These are phyloP conservation scores for Vigna angularis DNA, from an alignment of 306 rosid species.

Conservation along the genomic window DNA sequence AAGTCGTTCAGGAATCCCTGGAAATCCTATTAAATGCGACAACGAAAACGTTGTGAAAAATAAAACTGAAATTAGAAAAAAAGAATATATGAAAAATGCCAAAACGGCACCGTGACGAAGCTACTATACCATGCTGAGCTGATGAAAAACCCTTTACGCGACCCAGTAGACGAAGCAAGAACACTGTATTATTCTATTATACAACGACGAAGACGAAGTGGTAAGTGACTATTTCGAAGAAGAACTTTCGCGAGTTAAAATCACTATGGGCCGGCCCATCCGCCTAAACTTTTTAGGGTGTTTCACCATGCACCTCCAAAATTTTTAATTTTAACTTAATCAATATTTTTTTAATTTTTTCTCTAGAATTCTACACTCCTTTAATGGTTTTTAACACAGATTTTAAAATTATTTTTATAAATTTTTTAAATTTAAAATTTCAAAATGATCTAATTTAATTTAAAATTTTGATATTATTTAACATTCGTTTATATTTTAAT, in stretches of 20 bases:
- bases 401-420: no score
- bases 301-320: no score
- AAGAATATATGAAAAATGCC: background rate
- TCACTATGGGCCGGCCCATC: background rate
- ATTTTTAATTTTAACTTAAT: no score
- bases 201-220: background rate
- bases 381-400: no score
- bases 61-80: background rate
- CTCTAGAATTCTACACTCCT: no score
- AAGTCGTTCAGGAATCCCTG: constrained; percentile 91
- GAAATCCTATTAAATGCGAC: constrained; percentile 63
- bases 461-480: no score
- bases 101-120: constrained; percentile 6
- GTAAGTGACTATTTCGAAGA: background rate
- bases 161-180: background rate
- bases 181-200: background rate
- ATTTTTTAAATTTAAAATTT: no score
- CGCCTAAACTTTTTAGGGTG: background rate
- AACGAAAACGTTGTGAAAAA: constrained; percentile 1
- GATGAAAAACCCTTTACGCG: constrained; percentile 1
- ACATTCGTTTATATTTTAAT: no score
- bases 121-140: constrained; percentile 35
- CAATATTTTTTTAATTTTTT: no score
- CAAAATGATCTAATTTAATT: no score
- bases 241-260: constrained; percentile 8